Conservation (phyloP, 73 alveolate genomes). For the Breviolum minutum region DNA sequence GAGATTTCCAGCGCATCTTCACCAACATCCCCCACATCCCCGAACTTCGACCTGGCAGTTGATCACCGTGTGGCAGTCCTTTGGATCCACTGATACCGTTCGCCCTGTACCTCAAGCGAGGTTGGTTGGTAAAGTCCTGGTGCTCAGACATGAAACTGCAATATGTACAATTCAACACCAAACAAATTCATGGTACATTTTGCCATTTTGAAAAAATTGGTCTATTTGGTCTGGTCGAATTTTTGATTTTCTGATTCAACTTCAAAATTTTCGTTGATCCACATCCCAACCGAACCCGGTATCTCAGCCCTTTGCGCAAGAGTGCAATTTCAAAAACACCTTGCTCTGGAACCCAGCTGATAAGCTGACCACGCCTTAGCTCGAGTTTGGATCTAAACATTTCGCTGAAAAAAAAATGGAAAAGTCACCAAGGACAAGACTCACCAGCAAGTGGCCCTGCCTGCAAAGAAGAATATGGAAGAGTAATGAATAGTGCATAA, state of each 20-base stretch:
- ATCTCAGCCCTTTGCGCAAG: slow-evolving; percentile 17
- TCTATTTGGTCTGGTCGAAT: too few species aligned
- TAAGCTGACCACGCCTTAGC: slow-evolving; percentile 81
- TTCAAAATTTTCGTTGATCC: not conserved
- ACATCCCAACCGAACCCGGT: not conserved
- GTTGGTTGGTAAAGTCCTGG: not conserved
- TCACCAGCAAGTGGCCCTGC: slow-evolving; percentile 31
- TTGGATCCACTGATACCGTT: slow-evolving; percentile 75
- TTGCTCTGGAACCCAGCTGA: slow-evolving; percentile 76
- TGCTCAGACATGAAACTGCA: not conserved
- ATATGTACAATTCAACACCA: not conserved
- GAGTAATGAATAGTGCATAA: too few species aligned
- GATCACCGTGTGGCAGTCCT: slow-evolving; percentile 65
- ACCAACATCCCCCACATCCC: too few species aligned
- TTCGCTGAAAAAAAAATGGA: not conserved
- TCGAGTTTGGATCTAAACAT: not conserved
- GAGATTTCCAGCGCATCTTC: too few species aligned
- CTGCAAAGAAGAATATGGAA: not conserved
- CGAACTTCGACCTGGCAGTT: slow-evolving; percentile 43
- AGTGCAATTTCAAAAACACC: slow-evolving; percentile 81
- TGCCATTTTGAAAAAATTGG: too few species aligned
- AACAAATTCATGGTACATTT: not conserved
- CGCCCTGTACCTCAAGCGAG: slow-evolving; percentile 62
- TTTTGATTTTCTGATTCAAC: too few species aligned
- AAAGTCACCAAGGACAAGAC: not conserved